Evolutionary conservation across 495 filamentous ascomycete species (phyloP), one percentile per base, ranked within the genome.

Genomic region (Terfezia boudieri): DNA sequence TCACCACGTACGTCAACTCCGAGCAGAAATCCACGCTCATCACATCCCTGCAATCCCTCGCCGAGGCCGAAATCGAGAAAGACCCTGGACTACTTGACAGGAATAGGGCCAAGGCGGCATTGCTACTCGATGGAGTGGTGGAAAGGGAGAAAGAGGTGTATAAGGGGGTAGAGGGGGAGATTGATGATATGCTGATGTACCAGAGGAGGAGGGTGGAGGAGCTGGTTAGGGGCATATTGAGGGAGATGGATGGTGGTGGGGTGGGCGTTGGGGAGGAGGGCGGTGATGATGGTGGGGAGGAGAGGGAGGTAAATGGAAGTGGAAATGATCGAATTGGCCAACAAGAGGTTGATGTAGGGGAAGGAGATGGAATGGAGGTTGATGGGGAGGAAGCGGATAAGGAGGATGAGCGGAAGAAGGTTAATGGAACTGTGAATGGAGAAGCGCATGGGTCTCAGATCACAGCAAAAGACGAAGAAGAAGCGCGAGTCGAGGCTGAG

Each of bases 121-220:
- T 77, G 5, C 65, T 85, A 35, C 76, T 85, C 16, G 79, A 84
- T 66, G 77, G 80, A 16, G 76, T 76, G 0, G 80, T 77, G 5
- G 77, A 82, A 55, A 72, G 78, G 23, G 76, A 73, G 50, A 77
- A 79, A 56, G 71, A 46, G 41, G 41, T 80, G 37, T 85, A 83
- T 66, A 74, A 74, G 56, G 71, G 67, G 52, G 77, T 76, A 17
- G 74, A 80, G 60, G 60, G 63, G 5, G 71, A 71, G 8, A 64
- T 85, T 8, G 74, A 81, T 51, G 64, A 63, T 23, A 68, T 82
- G 48, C 71, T 82, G 1, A 56, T 53, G 12, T 55, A 50, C 16
- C 56, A 58, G 50, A 48, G 58, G 41, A 53, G 41, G 9, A 58
- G 63, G 54, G 60, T 64, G 22, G 61, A 64, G 43, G 58, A 36